A percentile compares a stretch with the other conserved stretches of the same genome.
Evolutionary conservation across 176 grass and related monocot species (phyloP).

Genomic region (Luzula sylvatica): DNA sequence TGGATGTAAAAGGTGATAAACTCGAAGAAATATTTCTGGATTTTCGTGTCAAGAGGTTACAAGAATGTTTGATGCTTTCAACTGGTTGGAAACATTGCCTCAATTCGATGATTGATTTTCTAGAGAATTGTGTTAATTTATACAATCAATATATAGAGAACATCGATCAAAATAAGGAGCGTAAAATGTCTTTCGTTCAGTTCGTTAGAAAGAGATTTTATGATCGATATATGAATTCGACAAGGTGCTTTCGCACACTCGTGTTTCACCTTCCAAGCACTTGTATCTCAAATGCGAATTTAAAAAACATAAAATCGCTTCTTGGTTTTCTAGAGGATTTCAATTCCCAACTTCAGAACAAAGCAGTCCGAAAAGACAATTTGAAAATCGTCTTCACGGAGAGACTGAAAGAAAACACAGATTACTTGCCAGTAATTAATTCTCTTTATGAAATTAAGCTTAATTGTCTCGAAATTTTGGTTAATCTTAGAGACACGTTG

Average conservation of each 20-base stretch:
- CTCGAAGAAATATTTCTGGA: slow-evolving; percentile 52
- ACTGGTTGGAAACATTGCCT: slow-evolving; percentile 38
- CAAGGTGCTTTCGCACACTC: slow-evolving; percentile 26
- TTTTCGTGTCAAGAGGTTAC: slow-evolving; percentile 17
- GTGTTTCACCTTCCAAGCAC: slow-evolving; percentile 23
- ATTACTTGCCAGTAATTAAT: background rate
- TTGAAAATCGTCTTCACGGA: background rate
- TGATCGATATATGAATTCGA: slow-evolving; percentile 2
- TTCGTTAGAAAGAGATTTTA: slow-evolving; percentile 24
- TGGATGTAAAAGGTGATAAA: slow-evolving; percentile 10
- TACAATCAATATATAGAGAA: background rate
- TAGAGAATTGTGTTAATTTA: background rate
- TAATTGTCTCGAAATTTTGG: background rate
- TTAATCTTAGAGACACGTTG: slow-evolving; percentile 8
- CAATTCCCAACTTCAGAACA: slow-evolving; percentile 9
- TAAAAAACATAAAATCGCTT: slow-evolving; percentile 20
- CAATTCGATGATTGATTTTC: slow-evolving; percentile 14
- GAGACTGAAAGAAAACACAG: background rate
- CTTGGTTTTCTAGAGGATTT: slow-evolving; percentile 23
- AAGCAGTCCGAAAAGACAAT: background rate
- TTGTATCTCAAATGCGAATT: slow-evolving; percentile 19
- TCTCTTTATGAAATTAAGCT: background rate
- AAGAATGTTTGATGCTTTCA: slow-evolving; percentile 16
- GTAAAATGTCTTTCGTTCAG: slow-evolving; percentile 16
- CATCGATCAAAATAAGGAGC: background rate